These are phyloP conservation scores for Hirsutella rhossiliensis DNA, from an alignment of 2,329 filamentous ascomycete species.

Conservation along the genomic window DNA sequence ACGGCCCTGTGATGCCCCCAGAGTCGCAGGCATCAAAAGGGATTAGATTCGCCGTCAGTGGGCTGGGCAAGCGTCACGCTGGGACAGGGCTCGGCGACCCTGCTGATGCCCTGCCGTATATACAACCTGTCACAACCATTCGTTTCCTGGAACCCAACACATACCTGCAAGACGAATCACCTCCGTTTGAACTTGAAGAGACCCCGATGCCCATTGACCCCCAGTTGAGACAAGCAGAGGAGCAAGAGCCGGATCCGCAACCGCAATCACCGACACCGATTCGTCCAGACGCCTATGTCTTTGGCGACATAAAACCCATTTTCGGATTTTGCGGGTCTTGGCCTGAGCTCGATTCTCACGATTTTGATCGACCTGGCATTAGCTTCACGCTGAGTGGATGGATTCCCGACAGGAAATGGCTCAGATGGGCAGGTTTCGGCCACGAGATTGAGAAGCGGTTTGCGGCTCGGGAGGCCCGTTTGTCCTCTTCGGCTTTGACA, in stretches of 20 bases:
- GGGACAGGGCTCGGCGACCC: not conserved
- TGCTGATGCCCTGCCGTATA: not conserved
- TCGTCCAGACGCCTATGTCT: not conserved
- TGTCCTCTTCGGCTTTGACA: not conserved
- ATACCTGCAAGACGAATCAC: slow-evolving; percentile 18
- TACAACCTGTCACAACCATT: slow-evolving; percentile 6
- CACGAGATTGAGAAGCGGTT: slow-evolving; percentile 16
- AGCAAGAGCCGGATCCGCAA: not conserved
- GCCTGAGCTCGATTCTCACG: slow-evolving; percentile 16
- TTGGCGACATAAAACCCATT: slow-evolving; percentile 12
- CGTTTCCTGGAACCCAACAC: slow-evolving; percentile 31
- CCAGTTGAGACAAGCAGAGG: not conserved
- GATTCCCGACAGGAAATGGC: slow-evolving; percentile 27
- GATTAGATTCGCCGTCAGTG: not conserved
- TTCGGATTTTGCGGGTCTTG: slow-evolving; percentile 15
- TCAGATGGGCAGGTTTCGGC: slow-evolving; percentile 18
- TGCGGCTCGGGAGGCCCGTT: slow-evolving; percentile 5
- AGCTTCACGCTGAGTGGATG: slow-evolving; percentile 32
- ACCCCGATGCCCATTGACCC: not conserved
- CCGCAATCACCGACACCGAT: not conserved
- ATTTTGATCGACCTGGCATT: slow-evolving; percentile 22
- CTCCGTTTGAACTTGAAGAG: too few species aligned
- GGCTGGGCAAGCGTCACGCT: too few species aligned
- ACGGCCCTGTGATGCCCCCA: not conserved
- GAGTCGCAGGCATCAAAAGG: not conserved